Evolutionary conservation across 2,329 filamentous ascomycete genomes (phyloP).

Genomic region (Aspergillus amoenus): DNA sequence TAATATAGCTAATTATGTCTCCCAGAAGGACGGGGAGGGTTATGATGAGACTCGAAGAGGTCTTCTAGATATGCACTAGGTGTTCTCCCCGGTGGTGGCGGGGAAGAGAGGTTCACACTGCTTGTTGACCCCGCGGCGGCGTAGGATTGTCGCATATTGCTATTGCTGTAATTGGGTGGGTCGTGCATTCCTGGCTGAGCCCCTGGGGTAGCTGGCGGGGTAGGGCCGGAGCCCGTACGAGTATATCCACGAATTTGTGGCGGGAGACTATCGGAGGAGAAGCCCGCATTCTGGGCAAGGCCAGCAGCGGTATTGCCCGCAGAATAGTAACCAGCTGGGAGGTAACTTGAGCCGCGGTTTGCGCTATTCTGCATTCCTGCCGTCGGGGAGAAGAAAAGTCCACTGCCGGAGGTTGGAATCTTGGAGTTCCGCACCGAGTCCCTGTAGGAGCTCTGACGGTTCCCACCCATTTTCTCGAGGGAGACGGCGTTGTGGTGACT

Average conservation of each 20-base stretch:
- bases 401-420: slow-evolving; percentile 60
- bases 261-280: slow-evolving; percentile 60
- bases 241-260: slow-evolving; percentile 58
- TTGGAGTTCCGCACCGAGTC: slow-evolving; percentile 22
- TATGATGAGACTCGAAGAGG: slow-evolving; percentile 71
- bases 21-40: slow-evolving; percentile 17
- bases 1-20: slow-evolving; percentile 2
- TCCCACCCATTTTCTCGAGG: slow-evolving; percentile 6
- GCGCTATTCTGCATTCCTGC: slow-evolving; percentile 57
- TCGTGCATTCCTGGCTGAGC: slow-evolving; percentile 41
- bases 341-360: slow-evolving; percentile 72
- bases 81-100: slow-evolving; percentile 68
- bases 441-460: slow-evolving; percentile 8
- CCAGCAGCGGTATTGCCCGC: slow-evolving; percentile 58
- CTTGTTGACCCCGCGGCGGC: slow-evolving; percentile 50
- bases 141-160: slow-evolving; percentile 29
- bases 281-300: slow-evolving; percentile 32
- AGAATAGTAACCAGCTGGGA: slow-evolving; percentile 90
- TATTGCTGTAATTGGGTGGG: slow-evolving; percentile 19
- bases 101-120: slow-evolving; percentile 63
- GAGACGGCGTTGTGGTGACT: slow-evolving; percentile 23
- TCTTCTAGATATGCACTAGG: slow-evolving; percentile 91
- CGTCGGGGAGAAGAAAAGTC: slow-evolving; percentile 94
- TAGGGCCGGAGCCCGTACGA: slow-evolving; percentile 51
- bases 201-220: slow-evolving; percentile 66